Base-by-base conservation (phyloP, 495 filamentous ascomycete species). In the Glutinoglossum americanum region DNA sequence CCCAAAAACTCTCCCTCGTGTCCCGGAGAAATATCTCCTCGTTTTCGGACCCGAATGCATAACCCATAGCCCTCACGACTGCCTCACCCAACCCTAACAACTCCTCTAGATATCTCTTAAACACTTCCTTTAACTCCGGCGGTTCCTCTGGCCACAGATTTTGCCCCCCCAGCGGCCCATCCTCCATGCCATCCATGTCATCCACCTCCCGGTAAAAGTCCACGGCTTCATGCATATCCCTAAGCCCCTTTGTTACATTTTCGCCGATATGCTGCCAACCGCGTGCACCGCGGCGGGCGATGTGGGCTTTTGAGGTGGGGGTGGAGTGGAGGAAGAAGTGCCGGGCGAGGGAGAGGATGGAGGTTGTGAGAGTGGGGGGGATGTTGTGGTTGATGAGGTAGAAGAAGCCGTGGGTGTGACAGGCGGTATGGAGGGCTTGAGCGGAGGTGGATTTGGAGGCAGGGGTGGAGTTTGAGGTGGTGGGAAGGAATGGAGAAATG, bases 31-130 rank as follows among this genome's bases (percentile, higher is more conserved):
- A 62, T 0, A 53, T 26, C 13, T 56, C 51, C 7, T 63, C 66
- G 63, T 57, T 59, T 56, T 19, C 58, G 27, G 51, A 58, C 5
- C 37, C 57, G 41, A 63, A 41, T 44, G 68, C 71, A 11, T 67
- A 65, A 33, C 71, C 72, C 69, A 72, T 71, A 35, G 66, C 71
- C 54, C 64, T 27, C 28, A 60, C 65, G 59, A 63, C 57, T 64
- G 60, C 68, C 61, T 54, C 70, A 62, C 57, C 54, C 8, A 58
- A 23, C 37, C 15, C 11, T 0, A 49, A 32, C 25, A 58, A 7
- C 44, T 26, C 7, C 5, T 8, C 25, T 11, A 68, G 53, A 51
- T 69, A 69, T 10, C 59, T 59, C 10, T 64, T 58, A 32, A 17
- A 65, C 9, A 62, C 45, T 1, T 33, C 28, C 51, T 60, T 61